Conservation (phyloP, 352 stramenopile genomes). For the Blastocystis sp. region DNA sequence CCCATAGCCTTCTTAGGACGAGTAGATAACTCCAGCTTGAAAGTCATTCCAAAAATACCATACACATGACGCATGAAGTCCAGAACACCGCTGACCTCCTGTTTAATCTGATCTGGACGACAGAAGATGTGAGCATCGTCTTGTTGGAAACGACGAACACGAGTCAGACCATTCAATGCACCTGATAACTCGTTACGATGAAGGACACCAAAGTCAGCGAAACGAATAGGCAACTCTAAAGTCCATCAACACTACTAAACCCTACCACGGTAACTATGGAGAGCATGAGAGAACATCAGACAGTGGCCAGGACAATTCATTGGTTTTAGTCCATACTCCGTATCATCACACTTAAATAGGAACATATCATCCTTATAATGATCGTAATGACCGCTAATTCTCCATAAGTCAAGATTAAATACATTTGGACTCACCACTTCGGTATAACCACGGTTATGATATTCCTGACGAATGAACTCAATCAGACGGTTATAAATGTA, state of each 20-base stretch:
- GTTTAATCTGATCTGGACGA: conserved; percentile 86
- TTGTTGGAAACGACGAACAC: conserved; percentile 92
- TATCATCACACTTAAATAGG: conserved; percentile 90
- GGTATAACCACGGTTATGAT: conserved; percentile 81
- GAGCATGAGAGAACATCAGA: conserved; percentile 89
- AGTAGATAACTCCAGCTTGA: conserved; percentile 93
- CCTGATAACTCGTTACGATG: conserved; percentile 92
- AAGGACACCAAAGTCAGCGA: conserved; percentile 95
- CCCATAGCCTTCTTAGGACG: conserved; percentile 92
- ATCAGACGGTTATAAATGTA: conserved; percentile 97
- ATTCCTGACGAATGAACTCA: conserved; percentile 88
- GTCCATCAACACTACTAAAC: neutral
- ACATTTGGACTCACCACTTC: conserved; percentile 97
- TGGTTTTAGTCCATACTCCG: conserved; percentile 86
- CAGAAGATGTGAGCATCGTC: conserved; percentile 98
- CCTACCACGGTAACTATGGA: conserved; percentile 84
- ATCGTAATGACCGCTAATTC: conserved; percentile 88
- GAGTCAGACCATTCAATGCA: conserved; percentile 90
- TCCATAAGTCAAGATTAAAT: conserved; percentile 96
- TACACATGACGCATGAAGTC: conserved; percentile 97
- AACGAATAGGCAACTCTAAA: conserved; percentile 87
- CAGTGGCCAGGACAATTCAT: conserved; percentile 99
- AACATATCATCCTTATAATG: conserved; percentile 99
- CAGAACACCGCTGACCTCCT: conserved; percentile 83
- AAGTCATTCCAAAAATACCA: conserved; percentile 92